These are phyloP conservation scores for Plenodomus biglobosus DNA, from an alignment of 2,329 filamentous ascomycete genomes.

Conservation along the genomic window DNA sequence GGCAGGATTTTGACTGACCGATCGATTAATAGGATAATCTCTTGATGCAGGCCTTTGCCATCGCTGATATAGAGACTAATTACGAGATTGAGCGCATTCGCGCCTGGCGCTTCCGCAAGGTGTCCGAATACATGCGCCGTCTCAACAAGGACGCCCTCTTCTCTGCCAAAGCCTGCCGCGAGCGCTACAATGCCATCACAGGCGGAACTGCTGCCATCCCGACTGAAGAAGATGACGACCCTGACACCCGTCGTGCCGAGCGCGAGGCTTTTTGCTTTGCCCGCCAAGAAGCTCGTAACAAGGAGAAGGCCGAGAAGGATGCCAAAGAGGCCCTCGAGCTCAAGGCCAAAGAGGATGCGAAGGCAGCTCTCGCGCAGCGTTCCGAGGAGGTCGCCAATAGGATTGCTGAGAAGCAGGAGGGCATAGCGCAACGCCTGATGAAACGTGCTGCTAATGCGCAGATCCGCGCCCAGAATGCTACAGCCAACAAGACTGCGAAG, in stretches of 20 bases:
- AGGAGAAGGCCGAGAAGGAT: constrained; percentile 22
- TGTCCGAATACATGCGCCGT: constrained; percentile 48
- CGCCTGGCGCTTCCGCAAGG: constrained; percentile 50
- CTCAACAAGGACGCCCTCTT: constrained; percentile 46
- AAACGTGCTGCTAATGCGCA: constrained; percentile 24
- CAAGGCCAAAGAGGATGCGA: constrained; percentile 22
- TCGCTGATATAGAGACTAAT: constrained; percentile 49
- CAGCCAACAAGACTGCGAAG: constrained; percentile 19
- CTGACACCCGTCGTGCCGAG: constrained; percentile 41
- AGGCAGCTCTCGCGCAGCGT: constrained; percentile 24
- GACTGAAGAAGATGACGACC: constrained; percentile 48
- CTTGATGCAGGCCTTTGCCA: constrained; percentile 45
- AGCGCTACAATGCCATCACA: constrained; percentile 47
- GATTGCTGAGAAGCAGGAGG: constrained; percentile 13
- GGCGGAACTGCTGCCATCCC: constrained; percentile 51
- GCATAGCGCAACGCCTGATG: constrained; percentile 25
- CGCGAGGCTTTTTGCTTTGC: constrained; percentile 20
- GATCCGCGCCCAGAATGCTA: constrained; percentile 16
- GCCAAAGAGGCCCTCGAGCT: constrained; percentile 13
- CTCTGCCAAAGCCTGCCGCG: constrained; percentile 50
- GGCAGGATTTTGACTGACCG: constrained; percentile 2
- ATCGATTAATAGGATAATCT: constrained; percentile 48
- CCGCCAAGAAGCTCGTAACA: constrained; percentile 22
- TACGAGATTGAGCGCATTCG: constrained; percentile 45
- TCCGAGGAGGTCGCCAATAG: constrained; percentile 23